Percentiles rank a stretch among this genome's conserved stretches.
These are phyloP conservation scores for Picea sitchensis DNA, from an alignment of 75 land plant genomes.

Conservation along the genomic window DNA sequence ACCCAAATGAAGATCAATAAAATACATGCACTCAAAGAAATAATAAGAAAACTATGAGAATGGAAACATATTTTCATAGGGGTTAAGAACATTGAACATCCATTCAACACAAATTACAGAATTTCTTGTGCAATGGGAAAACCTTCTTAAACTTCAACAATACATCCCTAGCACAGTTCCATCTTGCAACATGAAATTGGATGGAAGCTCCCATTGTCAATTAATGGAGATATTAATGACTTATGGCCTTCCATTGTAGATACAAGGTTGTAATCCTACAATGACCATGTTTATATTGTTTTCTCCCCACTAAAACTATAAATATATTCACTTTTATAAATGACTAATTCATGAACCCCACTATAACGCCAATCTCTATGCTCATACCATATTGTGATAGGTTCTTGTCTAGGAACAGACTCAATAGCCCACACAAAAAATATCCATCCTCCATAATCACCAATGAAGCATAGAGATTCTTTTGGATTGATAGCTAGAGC, in stretches of 20 bases:
- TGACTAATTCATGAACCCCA: constrained; percentile 74
- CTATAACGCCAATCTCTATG: constrained; percentile 91
- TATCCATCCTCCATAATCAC: constrained; percentile 81
- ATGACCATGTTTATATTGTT: constrained; percentile 87
- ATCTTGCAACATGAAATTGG: constrained; percentile 81
- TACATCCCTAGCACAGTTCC: constrained; percentile 75
- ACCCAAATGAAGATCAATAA: too few relatives aligned
- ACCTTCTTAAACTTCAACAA: constrained; percentile 85
- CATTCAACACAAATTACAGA: neutral
- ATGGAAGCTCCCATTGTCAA: constrained; percentile 61
- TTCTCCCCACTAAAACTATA: constrained; percentile 95
- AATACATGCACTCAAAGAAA: too few relatives aligned
- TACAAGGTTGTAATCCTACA: constrained; percentile 60
- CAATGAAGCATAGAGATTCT: constrained; percentile 66
- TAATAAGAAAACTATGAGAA: too few relatives aligned
- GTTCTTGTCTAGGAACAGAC: constrained; percentile 26
- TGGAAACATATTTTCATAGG: neutral
- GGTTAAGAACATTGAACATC: neutral
- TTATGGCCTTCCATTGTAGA: constrained; percentile 78
- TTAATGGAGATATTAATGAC: constrained; percentile 70
- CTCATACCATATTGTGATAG: constrained; percentile 73
- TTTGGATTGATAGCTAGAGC: constrained; percentile 50
- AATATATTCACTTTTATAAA: constrained; percentile 49
- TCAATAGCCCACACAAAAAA: constrained; percentile 56
- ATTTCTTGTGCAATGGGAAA: neutral